Evolutionary conservation across 345 rosid genomes (phyloP).

Genomic region (Arabidopsis suecica): DNA sequence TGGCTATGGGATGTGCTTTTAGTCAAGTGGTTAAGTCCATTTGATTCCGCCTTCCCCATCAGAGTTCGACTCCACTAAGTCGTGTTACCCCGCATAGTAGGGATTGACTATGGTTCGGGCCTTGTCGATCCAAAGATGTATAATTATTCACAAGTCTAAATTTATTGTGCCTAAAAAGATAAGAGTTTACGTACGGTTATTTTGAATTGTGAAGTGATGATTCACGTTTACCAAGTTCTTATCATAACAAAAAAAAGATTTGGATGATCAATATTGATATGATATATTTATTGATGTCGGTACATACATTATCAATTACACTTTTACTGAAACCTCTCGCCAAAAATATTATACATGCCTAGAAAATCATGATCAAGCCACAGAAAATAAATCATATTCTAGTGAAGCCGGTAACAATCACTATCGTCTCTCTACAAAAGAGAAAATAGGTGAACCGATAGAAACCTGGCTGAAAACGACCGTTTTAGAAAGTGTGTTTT

Average conservation of each 20-base stretch:
- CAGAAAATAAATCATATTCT: background rate
- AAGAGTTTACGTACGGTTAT: background rate
- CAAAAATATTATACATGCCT: background rate
- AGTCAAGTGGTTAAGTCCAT: too few relatives aligned
- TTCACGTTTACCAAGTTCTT: slow-evolving; percentile 13
- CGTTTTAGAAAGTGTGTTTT: background rate
- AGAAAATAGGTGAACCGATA: background rate
- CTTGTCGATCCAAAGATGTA: too few relatives aligned
- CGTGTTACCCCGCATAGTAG: too few relatives aligned
- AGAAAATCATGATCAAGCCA: background rate
- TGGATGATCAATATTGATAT: background rate
- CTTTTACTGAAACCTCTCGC: background rate
- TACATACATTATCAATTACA: background rate
- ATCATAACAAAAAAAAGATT: background rate
- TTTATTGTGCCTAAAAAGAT: background rate
- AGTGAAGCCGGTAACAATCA: background rate
- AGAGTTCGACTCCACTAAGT: too few relatives aligned
- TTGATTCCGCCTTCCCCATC: too few relatives aligned
- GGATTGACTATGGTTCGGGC: too few relatives aligned
- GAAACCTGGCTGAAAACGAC: slow-evolving; percentile 10
- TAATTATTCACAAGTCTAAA: too few relatives aligned
- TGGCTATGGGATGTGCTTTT: too few relatives aligned
- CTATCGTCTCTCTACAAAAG: slow-evolving; percentile 10
- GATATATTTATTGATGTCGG: background rate
- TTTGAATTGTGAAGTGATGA: background rate